Conservation (phyloP, 352 stramenopile species). For the Phytophthora agathidicida region DNA sequence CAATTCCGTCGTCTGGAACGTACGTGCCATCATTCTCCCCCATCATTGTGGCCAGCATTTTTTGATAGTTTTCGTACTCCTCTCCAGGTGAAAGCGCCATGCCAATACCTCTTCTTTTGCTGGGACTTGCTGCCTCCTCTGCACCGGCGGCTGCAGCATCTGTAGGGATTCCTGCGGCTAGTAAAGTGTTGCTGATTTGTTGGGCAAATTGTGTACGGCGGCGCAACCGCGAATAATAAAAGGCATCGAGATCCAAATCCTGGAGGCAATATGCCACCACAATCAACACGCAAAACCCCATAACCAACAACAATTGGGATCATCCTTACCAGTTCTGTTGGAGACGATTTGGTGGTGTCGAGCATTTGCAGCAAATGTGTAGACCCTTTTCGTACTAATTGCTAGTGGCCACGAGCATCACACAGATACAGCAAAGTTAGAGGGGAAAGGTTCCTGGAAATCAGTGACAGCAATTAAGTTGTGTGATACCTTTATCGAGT, state of each 20-base stretch:
- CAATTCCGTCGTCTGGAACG: conserved; percentile 33
- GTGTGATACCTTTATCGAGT: no score
- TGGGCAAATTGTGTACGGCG: conserved; percentile 59
- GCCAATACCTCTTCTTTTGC: conserved; percentile 51
- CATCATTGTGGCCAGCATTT: conserved; percentile 50
- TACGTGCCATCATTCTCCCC: conserved; percentile 18
- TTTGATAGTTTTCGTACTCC: conserved; percentile 77
- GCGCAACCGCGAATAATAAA: conserved; percentile 58
- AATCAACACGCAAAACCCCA: no score
- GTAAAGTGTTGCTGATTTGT: conserved; percentile 54
- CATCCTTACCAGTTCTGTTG: conserved; percentile 24
- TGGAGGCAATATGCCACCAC: conserved; percentile 22
- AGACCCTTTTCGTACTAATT: conserved; percentile 33
- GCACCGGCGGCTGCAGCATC: conserved; percentile 27
- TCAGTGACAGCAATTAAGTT: no score
- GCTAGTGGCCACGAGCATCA: no score
- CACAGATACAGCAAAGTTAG: no score
- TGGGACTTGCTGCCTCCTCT: conserved; percentile 35
- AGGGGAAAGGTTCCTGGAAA: no score
- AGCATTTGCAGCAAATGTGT: conserved; percentile 31
- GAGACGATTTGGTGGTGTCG: conserved; percentile 14
- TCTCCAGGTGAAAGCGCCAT: conserved; percentile 74
- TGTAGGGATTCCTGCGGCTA: conserved; percentile 30
- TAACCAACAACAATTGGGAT: no score
- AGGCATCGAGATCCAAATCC: conserved; percentile 64